Evolutionary conservation across 805 yeast species (phyloP), one percentile per base, ranked within the genome.

Genomic region (Saccharomyces paradoxus): DNA sequence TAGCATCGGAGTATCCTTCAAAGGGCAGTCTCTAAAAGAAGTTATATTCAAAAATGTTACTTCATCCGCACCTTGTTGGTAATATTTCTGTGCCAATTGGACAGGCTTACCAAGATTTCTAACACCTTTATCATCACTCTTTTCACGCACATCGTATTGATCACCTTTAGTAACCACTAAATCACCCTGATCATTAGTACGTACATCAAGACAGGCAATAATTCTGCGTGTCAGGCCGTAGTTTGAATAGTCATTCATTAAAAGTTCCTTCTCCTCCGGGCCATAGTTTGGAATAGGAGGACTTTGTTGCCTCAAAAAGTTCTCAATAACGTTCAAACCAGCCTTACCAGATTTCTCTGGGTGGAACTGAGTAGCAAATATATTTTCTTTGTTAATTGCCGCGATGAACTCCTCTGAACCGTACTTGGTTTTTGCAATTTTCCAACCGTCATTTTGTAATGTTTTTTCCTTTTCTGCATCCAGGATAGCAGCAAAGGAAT

Each of bases 151-250:
- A 71, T 94, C 96, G 68, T 94, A 94, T 70, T 94, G 99, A 66
- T 94, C 99, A 55, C 99, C 99, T 71, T 94, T 94, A 0, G 99
- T 94, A 28, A 94, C 99, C 1, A 94, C 99, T 61, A 94, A 78
- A 68, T 94, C 99, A 31, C 99, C 99, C 41, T 76, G 76, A 65
- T 94, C 99, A 67, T 94, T 94, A 6, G 96, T 78, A 63, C 99
- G 82, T n/a, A 94, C 99, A 67, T 94, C 99, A 48, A 94, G 72
- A 70, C 99, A 94, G 0, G 99, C 99, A 72, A 94, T 90, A 24
- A 95, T 81, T 71, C 99, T 83, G 68, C 92, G 81, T 1, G 97
- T 85, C 29, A 94, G 76, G 0, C 97, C 97, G 50, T 68, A 70
- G 59, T 80, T 76, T 2, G 77, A 65, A 47, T 71, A 70, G 57